Percentiles rank a stretch among this genome's conserved stretches.
These are phyloP conservation scores for Serendipita indica DNA, from an alignment of 768 basidiomycete genomes.

Conservation along the genomic window DNA sequence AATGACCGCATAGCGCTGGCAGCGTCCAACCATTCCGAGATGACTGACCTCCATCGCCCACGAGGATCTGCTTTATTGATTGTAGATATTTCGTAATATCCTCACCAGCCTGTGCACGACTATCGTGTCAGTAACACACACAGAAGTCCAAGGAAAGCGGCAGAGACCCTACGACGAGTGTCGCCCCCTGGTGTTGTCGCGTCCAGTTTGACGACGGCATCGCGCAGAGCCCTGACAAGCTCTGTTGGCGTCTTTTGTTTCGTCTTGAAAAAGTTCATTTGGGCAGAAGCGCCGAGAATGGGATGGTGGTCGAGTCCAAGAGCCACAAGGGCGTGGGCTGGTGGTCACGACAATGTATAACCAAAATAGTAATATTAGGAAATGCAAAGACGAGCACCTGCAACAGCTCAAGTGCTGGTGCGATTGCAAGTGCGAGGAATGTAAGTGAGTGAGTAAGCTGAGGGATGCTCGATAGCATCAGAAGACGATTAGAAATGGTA, in stretches of 20 bases:
- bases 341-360: too few species aligned
- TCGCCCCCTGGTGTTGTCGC: constrained; percentile 59
- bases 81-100: constrained; percentile 81
- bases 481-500: too few species aligned
- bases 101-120: constrained; percentile 52
- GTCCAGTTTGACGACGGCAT: constrained; percentile 67
- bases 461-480: too few species aligned
- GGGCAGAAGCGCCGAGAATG: not conserved
- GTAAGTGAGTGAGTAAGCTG: too few species aligned
- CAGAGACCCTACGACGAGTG: constrained; percentile 58
- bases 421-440: too few species aligned
- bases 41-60: constrained; percentile 69
- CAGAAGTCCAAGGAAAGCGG: not conserved
- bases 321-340: too few species aligned
- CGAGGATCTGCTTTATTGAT: constrained; percentile 76
- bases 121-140: not conserved
- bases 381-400: too few species aligned
- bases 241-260: constrained; percentile 80
- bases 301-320: not conserved
- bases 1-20: not conserved
- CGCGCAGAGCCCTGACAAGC: constrained; percentile 65
- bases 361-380: too few species aligned
- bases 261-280: constrained; percentile 96
- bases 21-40: not conserved
- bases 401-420: too few species aligned